Conservation (phyloP, 1,284 basidiomycete species). For the Tylopilus microsporus region DNA sequence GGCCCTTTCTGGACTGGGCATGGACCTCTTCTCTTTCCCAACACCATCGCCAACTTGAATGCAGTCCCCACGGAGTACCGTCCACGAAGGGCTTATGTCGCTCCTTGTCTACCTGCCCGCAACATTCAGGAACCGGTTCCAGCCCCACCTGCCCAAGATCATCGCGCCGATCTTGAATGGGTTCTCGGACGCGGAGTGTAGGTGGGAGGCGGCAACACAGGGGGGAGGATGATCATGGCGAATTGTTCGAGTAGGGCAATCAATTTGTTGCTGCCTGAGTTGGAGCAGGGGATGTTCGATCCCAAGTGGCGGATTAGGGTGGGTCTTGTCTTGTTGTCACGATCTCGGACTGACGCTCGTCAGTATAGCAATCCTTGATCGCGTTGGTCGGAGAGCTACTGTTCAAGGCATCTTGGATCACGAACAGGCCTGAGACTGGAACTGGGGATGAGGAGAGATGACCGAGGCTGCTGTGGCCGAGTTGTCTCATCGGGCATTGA, state of each 20-base stretch:
- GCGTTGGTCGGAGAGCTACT: constrained; percentile 93
- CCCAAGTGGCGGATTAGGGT: constrained; percentile 92
- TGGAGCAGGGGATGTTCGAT: constrained; percentile 95
- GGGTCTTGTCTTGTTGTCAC: constrained; percentile 27
- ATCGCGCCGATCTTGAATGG: constrained; percentile 91
- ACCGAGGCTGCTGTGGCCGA: too few species aligned
- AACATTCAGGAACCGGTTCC: constrained; percentile 94
- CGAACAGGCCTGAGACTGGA: constrained; percentile 55
- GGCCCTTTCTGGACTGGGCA: constrained; percentile 91
- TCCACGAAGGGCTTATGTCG: constrained; percentile 98
- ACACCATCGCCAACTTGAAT: constrained; percentile 83
- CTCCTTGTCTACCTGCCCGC: constrained; percentile 94
- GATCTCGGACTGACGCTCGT: too few species aligned
- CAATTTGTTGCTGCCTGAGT: constrained; percentile 89
- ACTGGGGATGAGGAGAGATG: constrained; percentile 34
- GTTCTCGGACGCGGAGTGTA: constrained; percentile 88
- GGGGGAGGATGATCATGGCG: constrained; percentile 97
- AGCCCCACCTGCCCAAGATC: constrained; percentile 92
- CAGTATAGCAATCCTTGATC: constrained; percentile 80
- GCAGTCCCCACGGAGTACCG: constrained; percentile 83
- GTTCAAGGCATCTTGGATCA: constrained; percentile 50
- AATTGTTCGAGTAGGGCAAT: constrained; percentile 93
- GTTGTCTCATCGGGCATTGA: too few species aligned
- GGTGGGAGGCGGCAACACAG: constrained; percentile 94
- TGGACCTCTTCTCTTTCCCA: constrained; percentile 94